Base-by-base conservation (phyloP, 2,329 filamentous ascomycete species). In the Leptographium radiaticola region DNA sequence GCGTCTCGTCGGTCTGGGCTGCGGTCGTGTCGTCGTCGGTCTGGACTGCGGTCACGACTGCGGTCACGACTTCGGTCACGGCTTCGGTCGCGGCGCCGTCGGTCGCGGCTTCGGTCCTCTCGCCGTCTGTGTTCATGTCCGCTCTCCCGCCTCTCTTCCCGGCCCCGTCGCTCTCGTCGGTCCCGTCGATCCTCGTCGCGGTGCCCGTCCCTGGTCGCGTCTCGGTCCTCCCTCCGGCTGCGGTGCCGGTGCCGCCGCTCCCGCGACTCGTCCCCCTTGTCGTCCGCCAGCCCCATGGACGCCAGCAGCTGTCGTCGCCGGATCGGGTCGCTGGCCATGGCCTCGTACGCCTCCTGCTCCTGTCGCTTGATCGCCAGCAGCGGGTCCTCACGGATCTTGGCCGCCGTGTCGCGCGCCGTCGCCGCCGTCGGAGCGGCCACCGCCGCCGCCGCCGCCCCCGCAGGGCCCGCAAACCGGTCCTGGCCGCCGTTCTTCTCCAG, bases 321-420 rank as follows among this genome's bases (percentile, higher is more conserved):
- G 58, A 79, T 75, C 0, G 85, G 84, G 62, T 89, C 85, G 60
- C 83, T 87, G 80, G 87, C 89, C 80, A 89, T 84, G 10, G 82
- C 78, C 61, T 86, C 82, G 65, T 89, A 88, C 2, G 86, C 83
- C 33, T 84, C 83, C 67, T 91, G 87, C 66, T 97, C 90, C 65
- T 94, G 86, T 65, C 83, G 86, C 75, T 95, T 95, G 67, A 98
- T 96, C 30, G 90, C 88, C 38, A 97, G 73, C 62, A 98, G 75
- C 0, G 93, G 93, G 65, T 98, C 93, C 59, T 94, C 87, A 59
- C 89, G 77, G 48, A 97, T 83, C 71, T 98, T 98, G 49, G 81
- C 70, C 34, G 88, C 86, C 0, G 84, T 89, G 67, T 98, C 93
- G 58, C 87, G 77, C 16, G 82, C 75, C 4, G 80, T 86, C 51